Base-by-base conservation (phyloP, 2,329 filamentous ascomycete species). In the Penicillium sp. region DNA sequence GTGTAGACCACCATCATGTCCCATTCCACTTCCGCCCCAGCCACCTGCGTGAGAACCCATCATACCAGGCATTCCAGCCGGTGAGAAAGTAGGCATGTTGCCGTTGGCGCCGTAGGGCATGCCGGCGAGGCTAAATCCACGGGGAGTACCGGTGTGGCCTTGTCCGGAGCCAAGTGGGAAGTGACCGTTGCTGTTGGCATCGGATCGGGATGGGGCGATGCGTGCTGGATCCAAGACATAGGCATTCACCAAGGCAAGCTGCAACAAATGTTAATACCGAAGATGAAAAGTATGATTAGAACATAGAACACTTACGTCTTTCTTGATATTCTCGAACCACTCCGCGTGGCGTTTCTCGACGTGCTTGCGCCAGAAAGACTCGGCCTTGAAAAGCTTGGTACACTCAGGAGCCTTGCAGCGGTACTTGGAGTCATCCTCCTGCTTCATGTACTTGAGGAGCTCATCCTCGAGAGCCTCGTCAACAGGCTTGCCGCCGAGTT, bases 321-420 rank as follows among this genome's bases (percentile, higher is more conserved):
- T 86, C 71, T 87, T 88, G 61, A 97, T 78, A 49, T 79, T 83
- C 32, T 92, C 87, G 41, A 89, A 82, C 89, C 92, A 99, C 50
- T 97, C 93, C 0, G 83, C 72, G 71, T 99, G 94, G 54, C 95
- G 86, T 78, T 99, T 99, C 75, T 97, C 93, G 14, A 97, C 87
- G 67, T 99, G 94, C 79, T 99, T 99, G 67, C 86, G 87, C 93
- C 95, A 99, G 72, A 99, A 99, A 65, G 93, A 86, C 40, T 96
- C 89, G 55, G 94, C 94, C 74, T 97, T 97, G 81, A 99, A 99
- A 7, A 99, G 79, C 75, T 99, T 99, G 10, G 89, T 88, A 74
- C 94, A 99, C 36, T 97, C 92, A 1, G 93, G 93, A 4, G 96
- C 92, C 73, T 94, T 96, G 81, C 94, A 99, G 57, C 95, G 86